Evolutionary conservation across 768 basidiomycete genomes (phyloP), one percentile per base, ranked within the genome.

Genomic region (Amanita inopinata): DNA sequence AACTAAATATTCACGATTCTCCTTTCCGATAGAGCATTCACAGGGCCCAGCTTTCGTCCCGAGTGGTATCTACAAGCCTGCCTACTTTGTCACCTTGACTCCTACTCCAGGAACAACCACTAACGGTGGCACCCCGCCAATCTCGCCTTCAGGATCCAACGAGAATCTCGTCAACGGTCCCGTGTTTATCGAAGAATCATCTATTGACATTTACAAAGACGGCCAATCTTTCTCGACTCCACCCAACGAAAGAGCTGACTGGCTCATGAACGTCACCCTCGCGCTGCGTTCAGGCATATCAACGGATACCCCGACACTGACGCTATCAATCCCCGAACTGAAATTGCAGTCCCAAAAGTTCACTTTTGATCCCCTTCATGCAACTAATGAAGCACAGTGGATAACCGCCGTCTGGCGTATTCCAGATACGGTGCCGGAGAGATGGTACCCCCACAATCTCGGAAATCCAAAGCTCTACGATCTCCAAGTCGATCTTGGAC

Each of bases 41-140:
- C 32, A 74, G 74, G 73, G 70, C 12, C 75, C 74, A 28, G 76
- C 74, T 0, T 78, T 77, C 47, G 65, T 75, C 1, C 76, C 77
- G 0, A 63, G 62, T 34, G 76, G 75, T 1, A 65, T 78, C 19
- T 66, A 65, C 53, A 75, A 76, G 46, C 75, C 72, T 10, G 76
- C 73, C 2, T 77, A 71, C 46, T 56, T 76, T 15, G 61, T 76
- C 15, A 66, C 67, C 0, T 55, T 74, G 10, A 40, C 50, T 53
- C 61, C 30, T 43, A 58, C 46, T 12, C 44, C 24, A 45, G 31
- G 24, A 15, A 49, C 56, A 17, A 44, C 36, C 10, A 32, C 46
- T 18, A 45, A 48, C 27, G 53, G 37, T 14, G 51, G 49, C 14
- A 56, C 55, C 24, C 53, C 55, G 17, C 56, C 53, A 5, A 49